Evolutionary conservation across 2,329 filamentous ascomycete species (phyloP).

Genomic region (Capronia epimyces): DNA sequence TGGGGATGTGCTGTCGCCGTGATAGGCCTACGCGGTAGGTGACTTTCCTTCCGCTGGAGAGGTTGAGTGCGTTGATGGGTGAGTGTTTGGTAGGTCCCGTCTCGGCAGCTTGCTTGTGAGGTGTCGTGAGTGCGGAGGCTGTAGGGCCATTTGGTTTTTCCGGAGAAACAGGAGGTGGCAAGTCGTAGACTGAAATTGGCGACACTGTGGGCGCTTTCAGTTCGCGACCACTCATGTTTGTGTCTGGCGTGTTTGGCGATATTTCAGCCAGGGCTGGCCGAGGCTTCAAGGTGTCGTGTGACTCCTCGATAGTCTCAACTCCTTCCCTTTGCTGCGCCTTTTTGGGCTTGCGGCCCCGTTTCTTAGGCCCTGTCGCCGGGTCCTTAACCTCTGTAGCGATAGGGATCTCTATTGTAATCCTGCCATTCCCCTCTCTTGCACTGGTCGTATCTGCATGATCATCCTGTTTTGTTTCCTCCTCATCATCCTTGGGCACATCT

Average conservation of each 20-base stretch:
- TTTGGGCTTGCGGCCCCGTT: conserved; percentile 27
- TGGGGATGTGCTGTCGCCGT: conserved; percentile 26
- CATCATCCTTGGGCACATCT: conserved; percentile 3
- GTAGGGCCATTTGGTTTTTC: conserved; percentile 1
- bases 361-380: conserved; percentile 22
- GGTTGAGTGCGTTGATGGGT: conserved; percentile 23
- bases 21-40: conserved; percentile 28
- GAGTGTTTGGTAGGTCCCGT: conserved; percentile 26
- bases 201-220: conserved; percentile 13
- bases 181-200: conserved; percentile 15
- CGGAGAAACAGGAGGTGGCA: not conserved
- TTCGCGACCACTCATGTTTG: not conserved
- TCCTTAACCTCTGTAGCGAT: conserved; percentile 9
- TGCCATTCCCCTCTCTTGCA: conserved; percentile 3
- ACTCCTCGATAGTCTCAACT: not conserved
- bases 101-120: conserved; percentile 12
- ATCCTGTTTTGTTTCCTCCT: conserved; percentile 5
- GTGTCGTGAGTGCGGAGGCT: conserved; percentile 2
- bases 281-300: not conserved
- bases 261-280: conserved; percentile 19
- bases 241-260: conserved; percentile 9
- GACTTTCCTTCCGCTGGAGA: conserved; percentile 12
- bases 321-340: conserved; percentile 14
- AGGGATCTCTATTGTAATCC: conserved; percentile 24
- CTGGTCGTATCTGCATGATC: not conserved